Percentiles rank a stretch among this genome's conserved stretches.
These are phyloP conservation scores for Raphanus raphanistrum DNA, from an alignment of 345 rosid genomes.

Conservation along the genomic window DNA sequence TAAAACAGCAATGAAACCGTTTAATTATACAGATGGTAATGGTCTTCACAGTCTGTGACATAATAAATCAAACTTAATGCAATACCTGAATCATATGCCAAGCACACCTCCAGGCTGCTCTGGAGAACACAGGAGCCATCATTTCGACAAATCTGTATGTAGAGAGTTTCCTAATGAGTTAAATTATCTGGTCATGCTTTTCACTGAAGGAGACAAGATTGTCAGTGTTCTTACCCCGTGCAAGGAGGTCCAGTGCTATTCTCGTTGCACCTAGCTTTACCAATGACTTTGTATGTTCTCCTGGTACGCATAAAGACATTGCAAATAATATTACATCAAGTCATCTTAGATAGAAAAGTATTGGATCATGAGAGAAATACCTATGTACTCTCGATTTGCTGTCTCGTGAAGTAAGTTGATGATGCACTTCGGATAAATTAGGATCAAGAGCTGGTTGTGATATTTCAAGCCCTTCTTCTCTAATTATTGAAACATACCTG, in stretches of 20 bases:
- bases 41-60: background rate
- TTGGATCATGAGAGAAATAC: slow-evolving; percentile 35
- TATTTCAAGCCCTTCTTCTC: slow-evolving; percentile 77
- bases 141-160: slow-evolving; percentile 72
- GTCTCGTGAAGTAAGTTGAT: slow-evolving; percentile 56
- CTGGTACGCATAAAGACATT: slow-evolving; percentile 32
- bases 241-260: slow-evolving; percentile 59
- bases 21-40: background rate
- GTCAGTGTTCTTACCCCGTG: slow-evolving; percentile 44
- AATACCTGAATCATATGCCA: slow-evolving; percentile 87
- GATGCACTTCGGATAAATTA: slow-evolving; percentile 54
- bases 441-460: slow-evolving; percentile 88
- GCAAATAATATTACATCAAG: background rate
- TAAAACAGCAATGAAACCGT: background rate
- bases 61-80: slow-evolving; percentile 1
- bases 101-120: slow-evolving; percentile 71
- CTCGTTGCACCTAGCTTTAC: slow-evolving; percentile 41
- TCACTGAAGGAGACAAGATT: background rate
- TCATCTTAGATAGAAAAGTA: background rate
- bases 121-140: slow-evolving; percentile 95
- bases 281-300: slow-evolving; percentile 44
- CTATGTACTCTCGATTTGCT: slow-evolving; percentile 60
- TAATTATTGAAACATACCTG: slow-evolving; percentile 68
- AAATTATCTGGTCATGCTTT: background rate
- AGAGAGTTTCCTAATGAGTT: slow-evolving; percentile 4